Evolutionary conservation across 352 stramenopile genomes (phyloP), one percentile per base, ranked within the genome.

Genomic region (Globisporangium yorkense): DNA sequence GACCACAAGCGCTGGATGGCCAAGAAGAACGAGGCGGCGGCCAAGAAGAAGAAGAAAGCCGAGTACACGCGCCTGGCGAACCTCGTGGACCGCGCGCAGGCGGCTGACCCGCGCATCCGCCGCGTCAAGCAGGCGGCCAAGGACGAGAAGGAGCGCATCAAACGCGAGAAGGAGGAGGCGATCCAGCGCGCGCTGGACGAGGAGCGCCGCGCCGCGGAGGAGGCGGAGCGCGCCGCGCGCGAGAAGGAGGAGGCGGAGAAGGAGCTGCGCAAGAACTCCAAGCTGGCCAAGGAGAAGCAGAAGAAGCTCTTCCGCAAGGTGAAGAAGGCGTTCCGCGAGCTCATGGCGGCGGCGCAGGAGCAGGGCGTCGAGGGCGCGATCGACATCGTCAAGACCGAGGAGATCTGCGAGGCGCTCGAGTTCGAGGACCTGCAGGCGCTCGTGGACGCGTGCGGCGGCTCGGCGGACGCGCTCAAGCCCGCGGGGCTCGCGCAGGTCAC

Each of bases 21-120:
- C 52, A 93, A 93, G 75, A 93, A 93, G 75, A 93, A 93, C 70
- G 84, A 93, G 60, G 70, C 63, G 5, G 80, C 75, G 0, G 81
- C 80, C 53, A 93, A 93, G 80, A 93, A 93, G 77, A 88, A 87
- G 74, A 93, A 93, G 81, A 93, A 93, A 66, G 80, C 87, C 66
- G 84, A 93, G 69, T 93, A 93, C 71, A 74, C 72, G 16, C 84
- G 84, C 70, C 76, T 93, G 0, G 81, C 81, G 50, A 87, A 75
- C 61, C 72, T 93, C 15, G 81, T 93, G 45, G 84, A 93, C 71
- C 81, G 84, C 57, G 84, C 84, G 18, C 68, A 88, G 50, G 79
- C 84, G 27, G 74, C 68, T 29, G 84, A 93, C 54, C 84, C 84
- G 50, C 84, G 84, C 18, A 89, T 93, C 56, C 80, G 81, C 31